Percentiles rank a stretch among this genome's conserved stretches.
Conservation (phyloP, 23 red algal genomes). For the Gracilariopsis chorda region DNA sequence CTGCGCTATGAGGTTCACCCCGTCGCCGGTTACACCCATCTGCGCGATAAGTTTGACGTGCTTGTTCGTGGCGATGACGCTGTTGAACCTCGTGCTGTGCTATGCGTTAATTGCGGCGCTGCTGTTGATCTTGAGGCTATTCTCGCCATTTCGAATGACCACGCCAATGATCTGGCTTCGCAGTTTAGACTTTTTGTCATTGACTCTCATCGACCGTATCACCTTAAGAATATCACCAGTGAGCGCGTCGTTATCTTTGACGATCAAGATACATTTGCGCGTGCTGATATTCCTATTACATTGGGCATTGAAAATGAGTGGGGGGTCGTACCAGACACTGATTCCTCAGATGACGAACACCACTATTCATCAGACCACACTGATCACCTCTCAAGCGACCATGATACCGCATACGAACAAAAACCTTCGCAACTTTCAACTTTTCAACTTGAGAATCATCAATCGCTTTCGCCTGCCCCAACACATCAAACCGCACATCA, state of each 20-base stretch:
- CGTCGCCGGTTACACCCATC: constrained; percentile 68
- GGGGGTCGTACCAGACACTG: constrained; percentile 48
- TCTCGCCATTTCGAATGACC: not conserved
- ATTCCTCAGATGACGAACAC: constrained; percentile 45
- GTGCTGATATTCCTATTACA: constrained; percentile 35
- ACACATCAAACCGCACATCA: not conserved
- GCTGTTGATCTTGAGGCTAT: constrained; percentile 70
- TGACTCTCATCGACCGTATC: constrained; percentile 90
- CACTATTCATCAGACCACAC: not conserved
- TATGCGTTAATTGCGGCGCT: constrained; percentile 88
- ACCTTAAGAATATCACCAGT: constrained; percentile 76
- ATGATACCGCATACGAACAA: not conserved
- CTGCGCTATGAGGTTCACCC: constrained; percentile 91
- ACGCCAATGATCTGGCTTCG: not conserved
- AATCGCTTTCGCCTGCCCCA: not conserved
- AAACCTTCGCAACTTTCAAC: not conserved
- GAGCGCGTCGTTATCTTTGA: constrained; percentile 75
- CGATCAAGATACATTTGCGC: constrained; percentile 47
- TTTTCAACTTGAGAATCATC: not conserved
- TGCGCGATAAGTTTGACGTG: constrained; percentile 54
- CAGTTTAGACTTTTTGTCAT: constrained; percentile 79
- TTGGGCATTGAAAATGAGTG: constrained; percentile 63
- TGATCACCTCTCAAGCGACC: not conserved
- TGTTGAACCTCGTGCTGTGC: constrained; percentile 55
- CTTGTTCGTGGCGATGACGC: constrained; percentile 26